Evolutionary conservation across 2,329 filamentous ascomycete species (phyloP).

Genomic region (Trichoderma koningiopsis): DNA sequence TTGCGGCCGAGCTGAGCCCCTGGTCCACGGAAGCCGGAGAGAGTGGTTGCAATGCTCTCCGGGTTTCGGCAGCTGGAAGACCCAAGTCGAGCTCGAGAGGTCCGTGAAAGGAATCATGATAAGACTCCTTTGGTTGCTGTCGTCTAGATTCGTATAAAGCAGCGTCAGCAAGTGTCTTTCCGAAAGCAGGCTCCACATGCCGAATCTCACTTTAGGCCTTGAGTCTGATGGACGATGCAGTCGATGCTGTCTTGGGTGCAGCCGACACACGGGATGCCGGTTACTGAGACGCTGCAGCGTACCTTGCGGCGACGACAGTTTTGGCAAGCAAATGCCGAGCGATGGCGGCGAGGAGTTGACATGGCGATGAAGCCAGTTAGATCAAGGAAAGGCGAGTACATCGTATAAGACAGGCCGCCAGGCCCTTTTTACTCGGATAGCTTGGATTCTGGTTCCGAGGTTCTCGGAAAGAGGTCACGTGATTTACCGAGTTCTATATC

Average conservation of each 20-base stretch:
- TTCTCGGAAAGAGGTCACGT: not conserved
- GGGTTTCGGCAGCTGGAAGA: not conserved
- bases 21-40: not conserved
- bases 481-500: not conserved
- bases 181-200: not conserved
- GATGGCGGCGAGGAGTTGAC: constrained; percentile 5
- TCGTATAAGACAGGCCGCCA: not conserved
- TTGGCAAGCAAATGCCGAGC: constrained; percentile 14
- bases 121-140: not conserved
- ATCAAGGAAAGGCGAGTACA: not conserved
- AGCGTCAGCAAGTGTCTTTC: not conserved
- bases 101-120: not conserved
- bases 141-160: not conserved
- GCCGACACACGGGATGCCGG: constrained; percentile 5
- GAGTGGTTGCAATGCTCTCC: not conserved
- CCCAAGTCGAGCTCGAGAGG: not conserved
- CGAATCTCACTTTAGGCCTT: constrained; percentile 1
- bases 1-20: not conserved
- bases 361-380: not conserved
- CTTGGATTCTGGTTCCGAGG: not conserved
- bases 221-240: not conserved
- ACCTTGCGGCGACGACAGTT: constrained; percentile 16
- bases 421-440: not conserved
- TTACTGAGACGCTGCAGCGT: constrained; percentile 8
- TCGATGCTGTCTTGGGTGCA: constrained; percentile 2